Base-by-base conservation (phyloP, 75 land plant species). In the Picea sitchensis region DNA sequence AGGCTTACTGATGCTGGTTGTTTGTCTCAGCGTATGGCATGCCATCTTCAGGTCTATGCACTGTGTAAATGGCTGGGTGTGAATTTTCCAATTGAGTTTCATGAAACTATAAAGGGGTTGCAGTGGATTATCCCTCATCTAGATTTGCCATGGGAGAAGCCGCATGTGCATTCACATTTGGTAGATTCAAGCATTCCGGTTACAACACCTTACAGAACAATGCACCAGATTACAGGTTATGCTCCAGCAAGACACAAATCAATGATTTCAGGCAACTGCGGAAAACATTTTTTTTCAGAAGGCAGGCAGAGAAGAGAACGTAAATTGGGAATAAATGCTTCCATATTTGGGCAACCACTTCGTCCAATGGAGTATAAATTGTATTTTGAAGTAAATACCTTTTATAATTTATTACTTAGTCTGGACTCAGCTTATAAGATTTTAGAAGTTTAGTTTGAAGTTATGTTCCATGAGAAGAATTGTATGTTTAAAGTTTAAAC, bases 1-100 rank as follows among this genome's bases (percentile, higher is more conserved):
- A n/a, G 21, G 15, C 26, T 26, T 64, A 64, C 26, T n/a, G 21
- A 64, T 58, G 59, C 38, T 18, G 59, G 32, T 20, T 61, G 57
- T 75, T 30, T 78, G n/a, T 4, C 84, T 51, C 91, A 95, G 98
- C 89, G 96, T 74, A 86, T 90, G 87, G 90, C 88, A 31, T 84
- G 87, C 60, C 92, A 96, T 80, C 87, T 96, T 75, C 98, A 96
- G 76, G 86, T 96, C 54, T 92, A 93, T 82, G 98, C 98, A 38
- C 79, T 92, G 18, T 90, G 94, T 12, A 84, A 83, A 68, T 92
- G 93, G 87, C 79, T 93, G 63, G 80, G 91, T 62, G 87, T 83
- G 14, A 83, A 78, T 23, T 71, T 91, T 56, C 98, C 98, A 21
- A 77, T 92, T 58, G 94, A 93, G 58, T 96, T 93, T 78, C 81